Evolutionary conservation across 108 stramenopile species (phyloP), one percentile per base, ranked within the genome.

Genomic region (Chaetoceros tenuissimus): DNA sequence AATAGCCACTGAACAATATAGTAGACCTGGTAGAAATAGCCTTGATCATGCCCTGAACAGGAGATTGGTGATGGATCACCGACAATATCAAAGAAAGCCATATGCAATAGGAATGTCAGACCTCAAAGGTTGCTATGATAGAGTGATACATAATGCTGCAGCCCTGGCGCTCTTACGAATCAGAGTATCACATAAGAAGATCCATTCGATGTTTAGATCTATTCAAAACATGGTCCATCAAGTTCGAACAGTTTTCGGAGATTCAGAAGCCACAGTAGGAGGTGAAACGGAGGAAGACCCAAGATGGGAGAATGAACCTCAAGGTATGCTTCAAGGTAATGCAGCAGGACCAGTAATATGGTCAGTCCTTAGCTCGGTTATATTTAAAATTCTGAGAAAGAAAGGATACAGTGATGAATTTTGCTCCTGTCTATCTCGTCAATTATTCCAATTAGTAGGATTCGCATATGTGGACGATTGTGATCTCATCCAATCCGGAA

Each of bases 321-420:
- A 54, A 30, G 59, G 64, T 25, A 27, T 66, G 23, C 23, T 24
- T 1, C 75, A 77, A 58, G 75, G 75, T 10, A 72, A 69, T 44
- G 70, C 66, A 20, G 66, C 57, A 48, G 69, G 54, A 5, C 75
- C 75, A 18, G 54, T 59, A 18, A 53, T 50, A 3, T 76, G 75
- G 75, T 48, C 53, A 0, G 57, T 64, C 31, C 29, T 71, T 1
- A 62, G 62, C 47, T 59, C 60, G 0, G 30, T 61, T 1, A 31
- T 76, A 1, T 24, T 71, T 19, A 34, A 45, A 40, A 34, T 51
- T 19, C 59, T 70, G 3, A 22, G 48, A 13, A 2, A 2, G 0
- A 19, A 30, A n/a, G 55, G 55, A 0, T 48, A 58, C 24, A 64
- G 73, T 1, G 26, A 52, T 19, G 2, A 26, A n/a, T 57, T 46